phyloP scores from a whole-genome alignment of 305 asterid species.

The Vinca major region DNA sequence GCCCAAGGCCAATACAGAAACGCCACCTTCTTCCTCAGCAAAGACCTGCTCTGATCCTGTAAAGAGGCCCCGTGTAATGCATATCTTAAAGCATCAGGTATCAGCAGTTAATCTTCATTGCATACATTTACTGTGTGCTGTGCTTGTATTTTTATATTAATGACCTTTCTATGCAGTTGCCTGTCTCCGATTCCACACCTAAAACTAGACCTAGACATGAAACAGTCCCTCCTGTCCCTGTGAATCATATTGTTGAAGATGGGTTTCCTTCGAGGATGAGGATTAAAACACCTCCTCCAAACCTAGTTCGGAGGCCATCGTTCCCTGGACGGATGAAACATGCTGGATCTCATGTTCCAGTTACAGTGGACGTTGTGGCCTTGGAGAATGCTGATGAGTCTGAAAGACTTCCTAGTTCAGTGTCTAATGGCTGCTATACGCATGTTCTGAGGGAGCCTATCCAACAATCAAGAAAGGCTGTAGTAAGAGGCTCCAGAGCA shows the following conservation, averaged over 20 bases:
- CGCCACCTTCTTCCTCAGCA: slow-evolving; percentile 26
- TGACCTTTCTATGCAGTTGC: slow-evolving; percentile 39
- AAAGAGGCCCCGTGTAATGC: slow-evolving; percentile 37
- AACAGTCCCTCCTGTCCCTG: slow-evolving; percentile 44
- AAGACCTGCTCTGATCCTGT: slow-evolving; percentile 37
- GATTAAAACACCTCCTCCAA: slow-evolving; percentile 54
- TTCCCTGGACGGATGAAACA: slow-evolving; percentile 45
- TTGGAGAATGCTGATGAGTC: slow-evolving; percentile 32
- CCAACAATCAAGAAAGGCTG: slow-evolving; percentile 34
- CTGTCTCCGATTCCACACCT: slow-evolving; percentile 48
- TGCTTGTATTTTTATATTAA: slow-evolving; percentile 15
- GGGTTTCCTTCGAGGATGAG: slow-evolving; percentile 41
- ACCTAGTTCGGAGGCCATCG: slow-evolving; percentile 39
- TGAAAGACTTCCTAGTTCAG: slow-evolving; percentile 23
- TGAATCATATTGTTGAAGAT: slow-evolving; percentile 42
- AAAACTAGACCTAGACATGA: slow-evolving; percentile 64
- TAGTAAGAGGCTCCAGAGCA: slow-evolving; percentile 34
- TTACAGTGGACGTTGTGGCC: slow-evolving; percentile 20
- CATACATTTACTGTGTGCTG: slow-evolving; percentile 4
- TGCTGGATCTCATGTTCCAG: slow-evolving; percentile 32
- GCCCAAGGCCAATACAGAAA: slow-evolving; percentile 41
- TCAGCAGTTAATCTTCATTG: slow-evolving; percentile 6
- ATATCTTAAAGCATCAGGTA: slow-evolving; percentile 77
- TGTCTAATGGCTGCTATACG: slow-evolving; percentile 24
- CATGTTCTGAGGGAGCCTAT: slow-evolving; percentile 29